Conservation (phyloP, 1,139 yeast genomes). For the Ashbya aceris region DNA sequence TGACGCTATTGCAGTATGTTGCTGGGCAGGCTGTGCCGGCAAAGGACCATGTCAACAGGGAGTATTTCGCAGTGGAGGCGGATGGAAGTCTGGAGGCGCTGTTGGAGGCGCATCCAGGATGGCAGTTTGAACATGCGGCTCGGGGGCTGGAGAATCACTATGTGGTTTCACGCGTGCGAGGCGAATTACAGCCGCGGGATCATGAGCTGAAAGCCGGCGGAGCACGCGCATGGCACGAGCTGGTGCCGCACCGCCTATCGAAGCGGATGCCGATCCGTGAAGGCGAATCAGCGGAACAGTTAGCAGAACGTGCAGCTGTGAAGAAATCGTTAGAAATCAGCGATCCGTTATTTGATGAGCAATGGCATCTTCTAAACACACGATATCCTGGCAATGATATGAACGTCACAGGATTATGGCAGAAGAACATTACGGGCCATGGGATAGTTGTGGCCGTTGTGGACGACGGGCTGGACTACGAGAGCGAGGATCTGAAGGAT, state of each 20-base stretch:
- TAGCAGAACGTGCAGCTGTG: slow-evolving; percentile 27
- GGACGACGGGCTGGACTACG: slow-evolving; percentile 90
- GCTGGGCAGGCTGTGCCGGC: slow-evolving; percentile 24
- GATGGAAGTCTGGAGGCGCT: slow-evolving; percentile 28
- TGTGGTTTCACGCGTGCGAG: slow-evolving; percentile 41
- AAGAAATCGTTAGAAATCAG: slow-evolving; percentile 50
- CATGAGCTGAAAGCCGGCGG: slow-evolving; percentile 2
- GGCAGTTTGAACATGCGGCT: slow-evolving; percentile 50
- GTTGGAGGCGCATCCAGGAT: slow-evolving; percentile 32
- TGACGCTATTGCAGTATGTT: neutral
- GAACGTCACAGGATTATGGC: slow-evolving; percentile 83
- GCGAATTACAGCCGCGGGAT: slow-evolving; percentile 11
- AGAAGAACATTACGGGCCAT: slow-evolving; percentile 67
- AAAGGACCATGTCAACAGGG: slow-evolving; percentile 28
- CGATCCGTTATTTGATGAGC: slow-evolving; percentile 74
- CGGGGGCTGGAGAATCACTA: slow-evolving; percentile 50
- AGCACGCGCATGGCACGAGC: slow-evolving; percentile 34
- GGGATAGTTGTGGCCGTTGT: slow-evolving; percentile 80
- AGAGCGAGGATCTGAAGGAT: slow-evolving; percentile 57
- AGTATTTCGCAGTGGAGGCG: slow-evolving; percentile 53
- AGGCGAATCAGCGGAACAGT: slow-evolving; percentile 12
- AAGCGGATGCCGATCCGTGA: slow-evolving; percentile 37
- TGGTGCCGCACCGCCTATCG: slow-evolving; percentile 39
- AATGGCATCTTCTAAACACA: slow-evolving; percentile 86
- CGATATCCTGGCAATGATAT: slow-evolving; percentile 71